Base-by-base conservation (phyloP, 805 yeast genomes). In the Metschnikowia peoriensis region DNA sequence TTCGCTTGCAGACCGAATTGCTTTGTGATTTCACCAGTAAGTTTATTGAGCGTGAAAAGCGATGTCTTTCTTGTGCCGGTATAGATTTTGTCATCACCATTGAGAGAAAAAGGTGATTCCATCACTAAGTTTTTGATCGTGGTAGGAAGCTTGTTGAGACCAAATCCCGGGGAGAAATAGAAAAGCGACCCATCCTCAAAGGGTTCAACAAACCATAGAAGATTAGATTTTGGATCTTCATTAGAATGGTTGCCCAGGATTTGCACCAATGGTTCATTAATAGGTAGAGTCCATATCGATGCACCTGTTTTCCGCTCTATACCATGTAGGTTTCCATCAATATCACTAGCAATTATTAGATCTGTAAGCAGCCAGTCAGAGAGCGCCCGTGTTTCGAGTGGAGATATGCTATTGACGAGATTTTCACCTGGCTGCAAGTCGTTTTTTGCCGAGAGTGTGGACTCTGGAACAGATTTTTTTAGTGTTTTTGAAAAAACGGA, bases 121-220 rank as follows among this genome's bases (percentile, higher is more conserved):
- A 82, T 66, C 0, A 94, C 89, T 51, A 94, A 74, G 55, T 87
- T 86, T 57, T 83, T 82, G 28, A 94, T 88, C 6, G 90, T 79
- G 0, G 93, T 80, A 0, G 97, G 97, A 4, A 94, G 75, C 63
- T 82, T 86, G 62, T 88, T 89, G 27, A 94, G 69, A 0, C 98
- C 98, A 22, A 70, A 72, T 35, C 81, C 81, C 15, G 84, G 83
- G 14, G 88, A 84, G 68, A 93, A 93, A 64, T 84, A 89, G 66
- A 85, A 92, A 4, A 94, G 73, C 0, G 85, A 74, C 1, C 99
- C 99, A 52, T 88, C 96, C 5, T 84, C 85, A 57, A 79, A 81
- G 0, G 98, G 98, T 60, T 94, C 99, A 1, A 94, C 93, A 48
- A 93, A 85, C 93, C 97, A 88, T 0, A 86, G 80, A 47, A 70